Evolutionary conservation across 495 filamentous ascomycete genomes (phyloP).

Genomic region (Cercophora scortea): DNA sequence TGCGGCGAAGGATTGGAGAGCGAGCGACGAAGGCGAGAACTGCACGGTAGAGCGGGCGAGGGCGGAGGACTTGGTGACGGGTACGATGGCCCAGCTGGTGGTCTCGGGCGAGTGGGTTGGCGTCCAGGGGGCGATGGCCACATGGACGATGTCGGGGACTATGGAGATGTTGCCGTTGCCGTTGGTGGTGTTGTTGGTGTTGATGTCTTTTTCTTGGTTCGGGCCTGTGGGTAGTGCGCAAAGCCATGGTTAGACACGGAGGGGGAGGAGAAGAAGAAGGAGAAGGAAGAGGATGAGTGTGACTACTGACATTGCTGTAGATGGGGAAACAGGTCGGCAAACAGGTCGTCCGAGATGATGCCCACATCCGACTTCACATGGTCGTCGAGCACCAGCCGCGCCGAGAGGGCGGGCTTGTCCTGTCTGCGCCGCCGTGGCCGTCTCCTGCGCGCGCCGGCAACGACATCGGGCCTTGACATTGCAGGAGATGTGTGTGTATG

Average conservation of each 20-base stretch:
- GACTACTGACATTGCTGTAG: conserved; percentile 16
- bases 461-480: conserved; percentile 17
- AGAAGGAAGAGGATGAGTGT: neutral
- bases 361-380: conserved; percentile 84
- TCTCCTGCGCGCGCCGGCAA: conserved; percentile 17
- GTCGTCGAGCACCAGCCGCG: conserved; percentile 64
- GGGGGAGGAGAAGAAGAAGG: neutral
- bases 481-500: neutral
- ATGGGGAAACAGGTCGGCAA: conserved; percentile 69
- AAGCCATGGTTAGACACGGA: neutral
- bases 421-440: conserved; percentile 46
- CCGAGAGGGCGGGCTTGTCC: conserved; percentile 46
- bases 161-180: neutral
- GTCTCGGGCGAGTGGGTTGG: conserved; percentile 57
- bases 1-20: conserved; percentile 67
- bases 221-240: too few species aligned
- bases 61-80: conserved; percentile 54
- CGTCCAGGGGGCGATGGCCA: conserved; percentile 77
- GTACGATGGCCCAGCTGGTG: conserved; percentile 75
- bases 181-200: neutral
- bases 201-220: too few species aligned
- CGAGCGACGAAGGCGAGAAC: conserved; percentile 72
- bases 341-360: conserved; percentile 79
- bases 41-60: conserved; percentile 67
- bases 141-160: conserved; percentile 42